Evolutionary conservation across 2,329 filamentous ascomycete genomes (phyloP).

Genomic region (Bertia moriformis): DNA sequence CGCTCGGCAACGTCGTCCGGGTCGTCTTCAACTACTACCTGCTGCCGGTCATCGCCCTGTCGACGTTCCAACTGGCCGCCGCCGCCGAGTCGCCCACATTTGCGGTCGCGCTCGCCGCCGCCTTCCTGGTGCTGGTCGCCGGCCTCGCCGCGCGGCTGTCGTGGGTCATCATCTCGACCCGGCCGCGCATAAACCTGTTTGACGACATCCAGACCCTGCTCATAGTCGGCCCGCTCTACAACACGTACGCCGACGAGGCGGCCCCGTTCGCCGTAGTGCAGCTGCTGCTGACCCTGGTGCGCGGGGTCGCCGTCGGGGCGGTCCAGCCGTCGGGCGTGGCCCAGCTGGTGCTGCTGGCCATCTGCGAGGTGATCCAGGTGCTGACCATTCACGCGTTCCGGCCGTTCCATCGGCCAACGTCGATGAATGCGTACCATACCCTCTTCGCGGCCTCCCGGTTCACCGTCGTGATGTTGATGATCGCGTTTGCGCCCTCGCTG

Average conservation of each 20-base stretch:
- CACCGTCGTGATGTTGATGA: constrained; percentile 59
- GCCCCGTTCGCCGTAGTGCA: constrained; percentile 82
- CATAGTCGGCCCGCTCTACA: constrained; percentile 85
- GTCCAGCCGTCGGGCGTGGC: constrained; percentile 86
- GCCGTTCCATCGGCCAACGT: constrained; percentile 79
- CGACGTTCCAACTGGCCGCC: constrained; percentile 80
- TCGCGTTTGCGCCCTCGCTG: constrained; percentile 73
- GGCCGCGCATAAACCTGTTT: constrained; percentile 75
- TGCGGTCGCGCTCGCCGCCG: constrained; percentile 58
- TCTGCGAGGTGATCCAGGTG: constrained; percentile 84
- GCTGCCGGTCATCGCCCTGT: constrained; percentile 71
- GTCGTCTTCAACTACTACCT: constrained; percentile 88
- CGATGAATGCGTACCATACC: constrained; percentile 92
- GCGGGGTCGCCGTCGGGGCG: constrained; percentile 80
- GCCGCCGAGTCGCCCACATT: constrained; percentile 52
- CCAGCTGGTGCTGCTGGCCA: constrained; percentile 79
- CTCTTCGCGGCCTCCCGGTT: constrained; percentile 70
- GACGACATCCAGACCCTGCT: constrained; percentile 84
- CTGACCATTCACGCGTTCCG: constrained; percentile 78
- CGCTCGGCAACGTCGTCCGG: constrained; percentile 63
- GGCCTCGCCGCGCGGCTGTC: constrained; percentile 68
- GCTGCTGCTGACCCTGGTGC: constrained; percentile 68
- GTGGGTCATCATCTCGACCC: constrained; percentile 63
- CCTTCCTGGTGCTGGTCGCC: constrained; percentile 61
- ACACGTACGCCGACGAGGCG: constrained; percentile 89